Conservation (phyloP, 768 basidiomycete genomes). For the Leccinum truebloodii region DNA sequence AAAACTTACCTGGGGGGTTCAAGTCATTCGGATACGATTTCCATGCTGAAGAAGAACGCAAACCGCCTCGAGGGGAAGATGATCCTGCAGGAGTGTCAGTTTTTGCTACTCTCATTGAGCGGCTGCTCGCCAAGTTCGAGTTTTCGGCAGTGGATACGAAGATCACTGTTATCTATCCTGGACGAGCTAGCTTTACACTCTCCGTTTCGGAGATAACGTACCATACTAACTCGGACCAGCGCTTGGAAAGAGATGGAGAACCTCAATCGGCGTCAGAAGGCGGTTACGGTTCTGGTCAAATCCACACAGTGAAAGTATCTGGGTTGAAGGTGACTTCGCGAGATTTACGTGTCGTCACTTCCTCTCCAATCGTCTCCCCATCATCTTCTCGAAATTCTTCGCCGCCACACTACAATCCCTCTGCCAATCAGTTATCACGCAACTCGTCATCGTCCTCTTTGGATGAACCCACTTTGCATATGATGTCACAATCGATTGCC, state of each 20-base stretch:
- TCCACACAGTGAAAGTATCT: conserved; percentile 54
- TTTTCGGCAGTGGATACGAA: conserved; percentile 70
- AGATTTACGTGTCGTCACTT: conserved; percentile 37
- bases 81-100: conserved; percentile 79
- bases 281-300: conserved; percentile 24
- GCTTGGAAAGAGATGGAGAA: conserved; percentile 30
- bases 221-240: conserved; percentile 37
- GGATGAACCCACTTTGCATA: conserved; percentile 63
- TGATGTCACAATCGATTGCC: conserved; percentile 77
- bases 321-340: conserved; percentile 57
- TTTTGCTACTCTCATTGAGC: conserved; percentile 78
- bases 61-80: conserved; percentile 38
- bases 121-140: conserved; percentile 75
- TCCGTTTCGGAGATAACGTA: conserved; percentile 60
- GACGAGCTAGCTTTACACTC: conserved; percentile 60
- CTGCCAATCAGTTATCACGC: conserved; percentile 36
- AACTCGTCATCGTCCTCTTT: conserved; percentile 59
- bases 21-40: conserved; percentile 46
- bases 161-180: conserved; percentile 68
- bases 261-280: conserved; percentile 17
- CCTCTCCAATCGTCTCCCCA: conserved; percentile 17
- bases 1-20: conserved; percentile 67
- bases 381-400: conserved; percentile 7
- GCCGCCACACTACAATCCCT: conserved; percentile 5
- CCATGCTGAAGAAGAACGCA: conserved; percentile 37